Evolutionary conservation across 2,329 filamentous ascomycete genomes (phyloP).

Genomic region (Cadophora luteo-olivacea): DNA sequence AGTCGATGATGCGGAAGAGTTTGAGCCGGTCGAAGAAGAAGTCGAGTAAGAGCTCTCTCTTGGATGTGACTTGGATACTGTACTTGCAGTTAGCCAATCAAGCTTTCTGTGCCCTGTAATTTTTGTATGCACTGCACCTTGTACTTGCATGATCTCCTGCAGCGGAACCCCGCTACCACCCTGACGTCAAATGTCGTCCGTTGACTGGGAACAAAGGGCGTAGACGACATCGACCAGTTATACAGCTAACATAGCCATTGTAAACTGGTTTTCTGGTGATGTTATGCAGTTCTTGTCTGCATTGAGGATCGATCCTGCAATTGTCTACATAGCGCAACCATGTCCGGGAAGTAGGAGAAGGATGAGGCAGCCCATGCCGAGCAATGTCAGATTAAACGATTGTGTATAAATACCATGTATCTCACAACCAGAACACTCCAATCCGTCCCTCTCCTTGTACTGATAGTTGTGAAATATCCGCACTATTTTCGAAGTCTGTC

Average conservation of each 20-base stretch:
- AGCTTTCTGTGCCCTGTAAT: neutral
- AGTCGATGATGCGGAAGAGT: constrained; percentile 32
- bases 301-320: neutral
- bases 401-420: neutral
- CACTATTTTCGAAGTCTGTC: neutral
- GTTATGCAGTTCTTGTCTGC: neutral
- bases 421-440: neutral
- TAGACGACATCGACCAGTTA: neutral
- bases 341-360: neutral
- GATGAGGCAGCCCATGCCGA: neutral
- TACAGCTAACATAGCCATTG: neutral
- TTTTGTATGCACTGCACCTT: neutral
- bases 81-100: neutral
- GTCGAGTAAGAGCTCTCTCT: constrained; percentile 36
- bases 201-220: neutral
- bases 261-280: neutral
- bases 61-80: constrained; percentile 9
- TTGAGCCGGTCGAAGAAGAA: constrained; percentile 42
- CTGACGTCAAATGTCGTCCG: neutral
- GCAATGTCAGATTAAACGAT: neutral
- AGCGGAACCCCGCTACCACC: neutral
- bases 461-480: too few species aligned
- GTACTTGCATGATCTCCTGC: constrained; percentile 6
- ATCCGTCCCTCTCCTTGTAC: too few species aligned
- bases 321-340: neutral